phyloP scores from a whole-genome alignment of 306 rosid genomes.

The Heteromeles arbutifolia region DNA sequence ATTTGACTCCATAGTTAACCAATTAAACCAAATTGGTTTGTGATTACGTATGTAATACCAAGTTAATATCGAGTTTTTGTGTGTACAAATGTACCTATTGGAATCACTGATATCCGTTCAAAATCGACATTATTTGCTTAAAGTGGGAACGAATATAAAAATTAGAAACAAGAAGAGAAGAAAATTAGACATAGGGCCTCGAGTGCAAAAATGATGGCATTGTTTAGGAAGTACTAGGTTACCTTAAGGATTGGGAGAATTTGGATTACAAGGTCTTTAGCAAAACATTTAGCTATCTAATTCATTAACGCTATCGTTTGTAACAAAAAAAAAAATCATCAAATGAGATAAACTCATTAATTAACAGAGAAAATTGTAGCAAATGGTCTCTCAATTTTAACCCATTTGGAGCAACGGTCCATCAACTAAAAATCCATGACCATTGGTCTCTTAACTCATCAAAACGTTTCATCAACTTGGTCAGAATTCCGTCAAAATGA shows the following conservation, averaged over 20 bases:
- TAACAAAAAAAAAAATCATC: no score
- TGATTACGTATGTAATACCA: not conserved
- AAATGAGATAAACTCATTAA: no score
- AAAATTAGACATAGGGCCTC: not conserved
- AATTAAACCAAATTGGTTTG: not conserved
- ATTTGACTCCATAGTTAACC: slow-evolving; percentile 37
- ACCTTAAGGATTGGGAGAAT: slow-evolving; percentile 77
- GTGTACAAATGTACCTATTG: slow-evolving; percentile 35
- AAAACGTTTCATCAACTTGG: no score
- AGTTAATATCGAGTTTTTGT: not conserved
- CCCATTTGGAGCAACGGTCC: no score
- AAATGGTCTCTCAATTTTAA: no score
- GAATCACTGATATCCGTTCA: slow-evolving; percentile 60
- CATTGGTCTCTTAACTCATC: no score
- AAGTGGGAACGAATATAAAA: not conserved
- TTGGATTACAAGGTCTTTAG: no score
- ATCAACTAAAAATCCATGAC: no score
- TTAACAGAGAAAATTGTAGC: no score
- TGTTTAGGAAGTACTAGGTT: not conserved
- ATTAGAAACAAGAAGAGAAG: not conserved
- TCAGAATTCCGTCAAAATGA: no score
- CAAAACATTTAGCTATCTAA: no score
- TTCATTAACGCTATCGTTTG: no score
- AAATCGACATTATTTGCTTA: slow-evolving; percentile 59
- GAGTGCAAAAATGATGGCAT: not conserved